Conservation (phyloP, 345 rosid genomes). For the Hirschfeldia incana region DNA sequence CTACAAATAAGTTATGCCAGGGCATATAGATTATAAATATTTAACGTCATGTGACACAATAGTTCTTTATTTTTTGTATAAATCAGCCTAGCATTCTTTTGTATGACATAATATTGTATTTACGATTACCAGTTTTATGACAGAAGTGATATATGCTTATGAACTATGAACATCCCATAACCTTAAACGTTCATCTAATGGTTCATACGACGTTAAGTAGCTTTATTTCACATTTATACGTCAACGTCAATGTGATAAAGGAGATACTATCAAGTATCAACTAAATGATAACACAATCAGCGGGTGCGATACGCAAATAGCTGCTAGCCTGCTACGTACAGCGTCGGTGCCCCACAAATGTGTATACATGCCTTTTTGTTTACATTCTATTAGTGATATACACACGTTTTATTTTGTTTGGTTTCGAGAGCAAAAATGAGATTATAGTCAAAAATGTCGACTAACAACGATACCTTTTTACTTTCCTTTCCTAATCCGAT, state of each 20-base stretch:
- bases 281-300: not conserved
- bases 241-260: not conserved
- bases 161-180: not conserved
- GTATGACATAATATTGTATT: not conserved
- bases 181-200: not conserved
- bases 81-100: not conserved
- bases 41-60: too few relatives aligned
- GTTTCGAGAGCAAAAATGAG: not conserved
- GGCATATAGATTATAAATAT: too few relatives aligned
- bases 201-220: not conserved
- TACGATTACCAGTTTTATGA: not conserved
- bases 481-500: not conserved
- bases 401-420: not conserved
- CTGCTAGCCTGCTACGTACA: conserved; percentile 1
- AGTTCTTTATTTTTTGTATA: not conserved
- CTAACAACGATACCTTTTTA: not conserved
- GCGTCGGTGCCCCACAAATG: not conserved
- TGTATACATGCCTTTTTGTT: not conserved
- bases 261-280: too few relatives aligned
- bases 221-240: not conserved
- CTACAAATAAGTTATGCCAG: too few relatives aligned
- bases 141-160: not conserved
- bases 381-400: not conserved
- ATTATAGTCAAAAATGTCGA: not conserved
- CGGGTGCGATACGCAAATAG: not conserved